A percentile compares a stretch with the other conserved stretches of the same genome.
These are phyloP conservation scores for Aureobasidium namibiae DNA, from an alignment of 2,329 filamentous ascomycete genomes.

Conservation along the genomic window DNA sequence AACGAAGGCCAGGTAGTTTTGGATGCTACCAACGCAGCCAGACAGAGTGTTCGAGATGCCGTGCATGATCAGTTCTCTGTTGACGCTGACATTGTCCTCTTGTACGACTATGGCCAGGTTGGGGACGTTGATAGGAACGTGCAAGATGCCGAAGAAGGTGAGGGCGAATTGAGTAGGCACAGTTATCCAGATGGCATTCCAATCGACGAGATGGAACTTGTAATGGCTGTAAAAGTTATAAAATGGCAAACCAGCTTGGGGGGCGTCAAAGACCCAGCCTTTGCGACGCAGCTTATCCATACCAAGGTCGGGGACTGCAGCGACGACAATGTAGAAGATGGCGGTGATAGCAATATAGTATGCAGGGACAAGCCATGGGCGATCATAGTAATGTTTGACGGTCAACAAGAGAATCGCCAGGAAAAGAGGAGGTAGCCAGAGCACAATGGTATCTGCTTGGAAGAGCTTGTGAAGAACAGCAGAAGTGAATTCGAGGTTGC, in stretches of 20 bases:
- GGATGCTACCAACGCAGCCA: constrained; percentile 77
- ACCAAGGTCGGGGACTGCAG: constrained; percentile 58
- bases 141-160: constrained; percentile 93
- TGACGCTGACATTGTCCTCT: constrained; percentile 85
- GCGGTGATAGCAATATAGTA: constrained; percentile 76
- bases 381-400: constrained; percentile 66
- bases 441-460: constrained; percentile 61
- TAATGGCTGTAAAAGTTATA: constrained; percentile 98
- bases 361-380: constrained; percentile 75
- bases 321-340: constrained; percentile 70
- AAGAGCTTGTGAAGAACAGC: constrained; percentile 69
- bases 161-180: constrained; percentile 93
- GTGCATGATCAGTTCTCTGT: constrained; percentile 85
- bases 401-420: constrained; percentile 70
- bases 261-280: constrained; percentile 89
- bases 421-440: constrained; percentile 75
- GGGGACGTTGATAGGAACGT: constrained; percentile 96
- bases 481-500: constrained; percentile 73
- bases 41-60: constrained; percentile 89
- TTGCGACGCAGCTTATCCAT: constrained; percentile 57
- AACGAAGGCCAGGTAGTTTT: constrained; percentile 94
- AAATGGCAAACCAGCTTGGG: constrained; percentile 79
- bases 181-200: constrained; percentile 72
- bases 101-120: constrained; percentile 83
- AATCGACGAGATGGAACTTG: constrained; percentile 56